Evolutionary conservation across 257 asterid genomes (phyloP), one percentile per base, ranked within the genome.

Genomic region (Leonotis leonurus): DNA sequence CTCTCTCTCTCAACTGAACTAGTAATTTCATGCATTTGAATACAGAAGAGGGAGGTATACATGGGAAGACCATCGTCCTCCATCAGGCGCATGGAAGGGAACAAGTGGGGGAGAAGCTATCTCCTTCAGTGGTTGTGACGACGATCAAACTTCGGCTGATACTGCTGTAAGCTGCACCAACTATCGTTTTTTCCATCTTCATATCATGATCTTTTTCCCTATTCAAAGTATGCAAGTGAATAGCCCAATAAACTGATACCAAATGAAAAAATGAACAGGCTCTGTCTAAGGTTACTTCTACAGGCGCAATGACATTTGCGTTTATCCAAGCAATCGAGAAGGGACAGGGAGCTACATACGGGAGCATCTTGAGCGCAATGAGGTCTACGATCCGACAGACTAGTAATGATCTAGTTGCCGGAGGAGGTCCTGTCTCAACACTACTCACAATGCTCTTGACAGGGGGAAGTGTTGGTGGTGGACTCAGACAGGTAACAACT

Each of bases 51-150:
- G 99, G 45, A 80, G 81, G 25, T 85, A 79, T 57, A 24, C 67
- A 46, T 93, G 99, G 99, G 97, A 93, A 75, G 97, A 93, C 51
- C 99, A 93, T 68, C 97, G 99, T 9, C 99, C 99, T 13, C 78
- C 69, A 57, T 70, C 99, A 24, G 97, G 99, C 11, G 46, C 77
- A 5, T 93, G 95, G 97, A 93, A 89, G 82, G 99, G 99, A 49
- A 84, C 99, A 29, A 89, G 81, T 18, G 97, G 99, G 11, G 99
- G 99, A 60, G 99, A 93, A 70, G 97, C 78, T 54, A 79, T 93
- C 69, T 93, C 96, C 26, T 93, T 93, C 72, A 93, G 97, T 62
- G 97, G 99, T 18, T 93, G 99, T 61, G 95, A 87, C 35, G 99
- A 93, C 65, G 73, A 89, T 77, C 99, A 93, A 78, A 83, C 87